Evolutionary conservation across 441 rosid genomes (phyloP), one percentile per base, ranked within the genome.

Genomic region (Geranium incanum): DNA sequence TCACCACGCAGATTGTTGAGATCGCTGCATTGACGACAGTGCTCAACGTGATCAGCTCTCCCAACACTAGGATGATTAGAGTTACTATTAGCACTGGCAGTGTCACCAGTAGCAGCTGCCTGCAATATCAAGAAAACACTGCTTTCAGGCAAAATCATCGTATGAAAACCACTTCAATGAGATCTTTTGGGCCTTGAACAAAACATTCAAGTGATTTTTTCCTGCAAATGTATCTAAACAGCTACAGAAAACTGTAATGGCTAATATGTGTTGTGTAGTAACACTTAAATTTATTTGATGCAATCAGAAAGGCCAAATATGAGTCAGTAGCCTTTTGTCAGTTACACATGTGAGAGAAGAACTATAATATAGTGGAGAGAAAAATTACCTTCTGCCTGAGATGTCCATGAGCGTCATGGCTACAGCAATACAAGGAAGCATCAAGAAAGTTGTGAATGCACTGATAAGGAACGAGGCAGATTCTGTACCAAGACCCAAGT

Each of bases 401-500:
- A 84, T 70, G 74, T 88, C 93, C 93, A 88, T 86, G 68, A 88
- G 89, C 74, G 78, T 83, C 93, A 88, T 88, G 78, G 84, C 93
- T 57, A 88, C 79, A 38, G 79, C 87, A 19, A 88, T 88, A 39
- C 88, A 85, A 28, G 93, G 93, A 68, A 88, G 93, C 91, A 86
- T 86, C 78, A 88, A 85, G 43, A 86, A 83, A 72, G 89, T 86
- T 8, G 93, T 85, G 71, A 85, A 78, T 0, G 88, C 93, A 28
- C 93, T 88, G 71, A 88, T 88, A 41, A 88, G 91, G 82, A 88
- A 88, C 1, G 93, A 88, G 0, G 93, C 91, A 1, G 93, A 88
- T 48, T 78, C 76, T 5, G 93, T 74, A 74, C 89, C 72, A 18
- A 86, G 76, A 50, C 89, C 87, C 71, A 88, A 64, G 73, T 77